Evolutionary conservation across 1,284 basidiomycete species (phyloP), one percentile per base, ranked within the genome.

Genomic region (Coniophora puteana): DNA sequence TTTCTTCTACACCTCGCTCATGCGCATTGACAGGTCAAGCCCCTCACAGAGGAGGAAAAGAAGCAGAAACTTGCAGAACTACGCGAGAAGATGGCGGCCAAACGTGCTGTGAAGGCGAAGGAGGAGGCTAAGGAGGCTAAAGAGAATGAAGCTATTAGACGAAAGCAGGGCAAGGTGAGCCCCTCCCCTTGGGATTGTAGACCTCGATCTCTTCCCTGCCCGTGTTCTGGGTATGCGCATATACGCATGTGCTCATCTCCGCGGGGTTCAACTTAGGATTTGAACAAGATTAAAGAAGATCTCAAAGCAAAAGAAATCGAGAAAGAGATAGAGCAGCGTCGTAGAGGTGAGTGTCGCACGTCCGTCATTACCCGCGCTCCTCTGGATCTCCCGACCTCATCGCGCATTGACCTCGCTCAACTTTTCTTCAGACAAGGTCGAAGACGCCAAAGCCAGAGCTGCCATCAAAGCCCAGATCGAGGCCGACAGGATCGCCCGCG

Each of bases 41-140:
- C 95, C 0, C 66, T 98, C 39, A 98, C 94, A 0, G 93, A 97
- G 61, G 93, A 97, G 55, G 93, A 99, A 63, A 96, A 88, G 74
- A 79, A 82, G 49, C 72, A 82, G 48, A 89, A 83, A 57, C 74
- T 98, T 0, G 79, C 69, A 1, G 93, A 97, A 46, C 65, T 95
- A 38, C 71, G 80, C n/a, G 68, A 75, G 40, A 90, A 84, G 65
- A 80, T 93, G 70, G 74, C 77, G 0, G 78, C 73, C 40, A 94
- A 94, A 59, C 77, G 84, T 8, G 73, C 82, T 0, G 65, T 56
- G 33, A 90, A 91, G 64, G 74, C 79, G 4, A 72, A 76, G 39
- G 72, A 83, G 51, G 87, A 93, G 4, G 75, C 72, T 0, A 78
- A 83, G 52, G 89, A 89, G 46, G 67, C 72, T 14, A 80, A 80